Conservation (phyloP, 805 yeast species). For the Schizosaccharomyces japonicus region DNA sequence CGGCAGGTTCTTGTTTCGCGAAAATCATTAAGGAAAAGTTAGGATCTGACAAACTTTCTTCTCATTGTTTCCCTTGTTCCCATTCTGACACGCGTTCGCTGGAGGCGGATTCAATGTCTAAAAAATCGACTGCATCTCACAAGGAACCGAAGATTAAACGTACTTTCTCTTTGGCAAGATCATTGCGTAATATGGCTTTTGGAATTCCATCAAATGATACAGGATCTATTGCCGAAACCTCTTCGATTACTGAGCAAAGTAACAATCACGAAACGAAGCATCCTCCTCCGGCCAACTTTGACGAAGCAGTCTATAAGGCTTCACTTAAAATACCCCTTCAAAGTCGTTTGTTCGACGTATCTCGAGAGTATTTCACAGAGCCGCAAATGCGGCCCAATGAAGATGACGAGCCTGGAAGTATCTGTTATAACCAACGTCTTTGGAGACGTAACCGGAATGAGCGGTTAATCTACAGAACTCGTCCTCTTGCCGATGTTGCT, state of each 20-base stretch:
- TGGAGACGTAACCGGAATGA: conserved; percentile 89
- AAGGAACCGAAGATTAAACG: conserved; percentile 10
- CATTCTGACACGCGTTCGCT: not conserved
- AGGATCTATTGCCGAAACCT: not conserved
- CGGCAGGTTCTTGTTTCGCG: conserved; percentile 35
- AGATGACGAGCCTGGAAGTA: conserved; percentile 76
- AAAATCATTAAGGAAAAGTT: conserved; percentile 16
- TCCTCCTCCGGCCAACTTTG: conserved; percentile 2
- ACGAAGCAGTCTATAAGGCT: not conserved
- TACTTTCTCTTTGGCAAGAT: conserved; percentile 13
- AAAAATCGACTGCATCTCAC: conserved; percentile 5
- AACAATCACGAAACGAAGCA: not conserved
- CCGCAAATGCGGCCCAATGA: conserved; percentile 79
- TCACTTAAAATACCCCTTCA: conserved; percentile 12
- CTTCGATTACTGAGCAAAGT: not conserved
- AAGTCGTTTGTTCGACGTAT: conserved; percentile 20
- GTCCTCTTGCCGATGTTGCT: conserved; percentile 65
- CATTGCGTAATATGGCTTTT: conserved; percentile 11
- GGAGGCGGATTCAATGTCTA: not conserved
- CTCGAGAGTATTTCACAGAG: conserved; percentile 78
- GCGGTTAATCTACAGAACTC: conserved; percentile 63
- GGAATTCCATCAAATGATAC: conserved; percentile 7
- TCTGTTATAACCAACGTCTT: conserved; percentile 51
- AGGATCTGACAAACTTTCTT: too few relatives aligned
- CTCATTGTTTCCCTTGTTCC: too few relatives aligned